Evolutionary conservation across 2,329 filamentous ascomycete species (phyloP), one percentile per base, ranked within the genome.

Genomic region (Colletotrichum cuscutae): DNA sequence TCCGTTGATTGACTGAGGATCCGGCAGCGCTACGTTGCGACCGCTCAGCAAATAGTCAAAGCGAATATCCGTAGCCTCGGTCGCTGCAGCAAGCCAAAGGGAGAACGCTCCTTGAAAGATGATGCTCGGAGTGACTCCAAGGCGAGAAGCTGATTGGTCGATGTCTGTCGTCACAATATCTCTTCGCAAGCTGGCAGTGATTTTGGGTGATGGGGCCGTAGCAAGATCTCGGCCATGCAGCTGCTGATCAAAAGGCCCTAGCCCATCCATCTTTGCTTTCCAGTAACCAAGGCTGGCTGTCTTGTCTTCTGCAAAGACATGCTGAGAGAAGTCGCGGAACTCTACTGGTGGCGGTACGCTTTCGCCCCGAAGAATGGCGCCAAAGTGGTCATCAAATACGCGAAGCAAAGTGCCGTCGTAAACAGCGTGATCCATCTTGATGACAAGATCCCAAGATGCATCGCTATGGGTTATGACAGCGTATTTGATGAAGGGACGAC

Each of bases 21-120:
- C 76, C 37, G 74, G 75, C 35, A 83, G 72, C 35, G 79, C 78
- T 26, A 83, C 79, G 74, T 84, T 84, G 70, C 82, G 81, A 22
- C 82, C 82, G 1, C 78, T 82, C 62, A 80, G 71, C 54, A 84
- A 80, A 76, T 84, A 80, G 75, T 83, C 81, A 60, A 80, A 80
- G 12, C 71, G 65, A 24, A 82, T 75, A 46, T 79, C 78, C 9
- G 46, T 42, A 4, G 52, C 49, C 11, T 71, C 68, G 19, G 69
- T 77, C 35, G 76, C 75, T 22, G 73, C 76, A 6, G 76, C 74
- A 8, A 82, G 76, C 66, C 76, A 79, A 12, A 81, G 60, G 30
- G 77, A 73, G 74, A 78, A 83, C 12, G 80, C 79, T 3, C 79
- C 77, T 73, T 83, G 82, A 72, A 83, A 83, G 60, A 83, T 72